Evolutionary conservation across 2,329 filamentous ascomycete species (phyloP).

Genomic region (Fusarium sp.): DNA sequence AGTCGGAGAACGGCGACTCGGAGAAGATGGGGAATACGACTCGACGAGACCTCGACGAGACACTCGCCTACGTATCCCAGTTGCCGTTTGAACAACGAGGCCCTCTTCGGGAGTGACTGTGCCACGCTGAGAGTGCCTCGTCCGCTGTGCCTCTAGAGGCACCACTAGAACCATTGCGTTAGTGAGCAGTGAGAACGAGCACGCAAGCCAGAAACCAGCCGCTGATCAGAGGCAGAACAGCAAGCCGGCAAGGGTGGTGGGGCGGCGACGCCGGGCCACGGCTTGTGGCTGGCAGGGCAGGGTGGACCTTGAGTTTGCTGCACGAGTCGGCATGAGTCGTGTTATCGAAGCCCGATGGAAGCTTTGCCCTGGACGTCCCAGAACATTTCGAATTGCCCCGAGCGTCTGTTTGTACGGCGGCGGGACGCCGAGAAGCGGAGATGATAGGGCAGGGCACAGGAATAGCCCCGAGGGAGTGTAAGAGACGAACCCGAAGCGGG

Average conservation of each 20-base stretch:
- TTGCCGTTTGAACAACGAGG: slow-evolving; percentile 2
- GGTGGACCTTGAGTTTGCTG: slow-evolving; percentile 23
- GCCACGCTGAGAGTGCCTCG: slow-evolving; percentile 20
- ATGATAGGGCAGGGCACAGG: slow-evolving; percentile 8
- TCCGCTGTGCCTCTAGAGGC: slow-evolving; percentile 22
- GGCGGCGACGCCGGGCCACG: slow-evolving; percentile 38
- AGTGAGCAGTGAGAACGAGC: slow-evolving; percentile 13
- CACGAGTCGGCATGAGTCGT: slow-evolving; percentile 42
- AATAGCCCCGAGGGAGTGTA: not conserved
- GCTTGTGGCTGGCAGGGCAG: slow-evolving; percentile 36
- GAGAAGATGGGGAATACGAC: slow-evolving; percentile 16
- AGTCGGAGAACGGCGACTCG: slow-evolving; percentile 30
- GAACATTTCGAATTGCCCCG: slow-evolving; percentile 22
- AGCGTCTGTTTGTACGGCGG: slow-evolving; percentile 30
- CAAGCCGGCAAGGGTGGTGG: slow-evolving; percentile 32
- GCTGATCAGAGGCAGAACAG: slow-evolving; percentile 15
- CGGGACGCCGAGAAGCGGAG: slow-evolving; percentile 36
- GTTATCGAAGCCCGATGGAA: slow-evolving; percentile 47
- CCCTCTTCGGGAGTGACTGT: slow-evolving; percentile 12
- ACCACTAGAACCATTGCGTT: not conserved
- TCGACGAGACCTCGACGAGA: slow-evolving; percentile 5
- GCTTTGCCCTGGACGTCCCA: slow-evolving; percentile 37
- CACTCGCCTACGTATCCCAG: not conserved
- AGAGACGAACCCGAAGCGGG: slow-evolving; percentile 3
- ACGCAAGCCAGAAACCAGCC: slow-evolving; percentile 24